Evolutionary conservation across 2,329 filamentous ascomycete genomes (phyloP).

Genomic region (Rhinocladiella mackenziei): DNA sequence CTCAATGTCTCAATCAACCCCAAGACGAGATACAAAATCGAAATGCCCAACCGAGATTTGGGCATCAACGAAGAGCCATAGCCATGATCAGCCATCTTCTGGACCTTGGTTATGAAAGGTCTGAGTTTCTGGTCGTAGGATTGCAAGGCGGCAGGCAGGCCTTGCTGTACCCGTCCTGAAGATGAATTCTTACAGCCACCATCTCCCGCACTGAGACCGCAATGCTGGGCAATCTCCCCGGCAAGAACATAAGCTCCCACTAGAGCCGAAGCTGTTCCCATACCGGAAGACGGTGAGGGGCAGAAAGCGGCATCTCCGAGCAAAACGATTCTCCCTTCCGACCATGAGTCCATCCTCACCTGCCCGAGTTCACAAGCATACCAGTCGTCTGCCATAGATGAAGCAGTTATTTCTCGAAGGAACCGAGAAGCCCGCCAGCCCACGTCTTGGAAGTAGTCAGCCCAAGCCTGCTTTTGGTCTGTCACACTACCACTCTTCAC

Average conservation of each 20-base stretch:
- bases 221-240: constrained; percentile 35
- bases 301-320: constrained; percentile 55
- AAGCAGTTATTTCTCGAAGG: constrained; percentile 39
- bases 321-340: constrained; percentile 47
- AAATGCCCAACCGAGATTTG: neutral
- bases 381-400: constrained; percentile 48
- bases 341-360: constrained; percentile 46
- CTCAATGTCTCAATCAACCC: neutral
- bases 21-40: neutral
- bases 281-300: constrained; percentile 48
- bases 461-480: constrained; percentile 41
- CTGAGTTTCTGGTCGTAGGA: neutral
- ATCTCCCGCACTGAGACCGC: neutral
- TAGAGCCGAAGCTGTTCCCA: constrained; percentile 50
- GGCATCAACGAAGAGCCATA: neutral
- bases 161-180: neutral
- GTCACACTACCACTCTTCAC: constrained; percentile 36
- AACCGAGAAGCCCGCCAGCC: constrained; percentile 48
- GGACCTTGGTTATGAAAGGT: neutral
- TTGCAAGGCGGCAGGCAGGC: neutral
- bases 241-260: constrained; percentile 38
- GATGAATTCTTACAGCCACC: neutral
- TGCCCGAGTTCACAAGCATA: constrained; percentile 45
- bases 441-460: constrained; percentile 40
- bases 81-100: neutral